These are phyloP conservation scores for Apiotrichum siamense DNA, from an alignment of 1,284 basidiomycete genomes.

Conservation along the genomic window DNA sequence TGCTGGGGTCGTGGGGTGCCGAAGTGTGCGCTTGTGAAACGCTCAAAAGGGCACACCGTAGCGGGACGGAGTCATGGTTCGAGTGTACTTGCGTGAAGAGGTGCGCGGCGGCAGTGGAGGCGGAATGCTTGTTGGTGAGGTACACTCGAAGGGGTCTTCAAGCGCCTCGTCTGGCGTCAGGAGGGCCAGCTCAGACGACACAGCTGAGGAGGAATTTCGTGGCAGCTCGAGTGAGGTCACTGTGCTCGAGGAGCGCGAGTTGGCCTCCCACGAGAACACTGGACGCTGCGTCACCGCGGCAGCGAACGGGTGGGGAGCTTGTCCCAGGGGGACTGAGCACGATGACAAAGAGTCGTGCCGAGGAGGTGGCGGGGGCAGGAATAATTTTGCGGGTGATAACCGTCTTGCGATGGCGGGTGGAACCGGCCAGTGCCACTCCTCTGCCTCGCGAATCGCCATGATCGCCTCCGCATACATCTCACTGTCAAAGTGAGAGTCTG, in stretches of 20 bases:
- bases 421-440: constrained; percentile 13
- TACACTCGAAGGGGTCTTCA: constrained; percentile 48
- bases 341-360: neutral
- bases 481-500: neutral
- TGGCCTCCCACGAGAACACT: neutral
- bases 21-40: neutral
- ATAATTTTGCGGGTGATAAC: neutral
- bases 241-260: neutral
- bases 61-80: neutral
- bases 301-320: neutral
- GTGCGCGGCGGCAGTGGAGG: neutral
- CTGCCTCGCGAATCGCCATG: constrained; percentile 9
- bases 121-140: neutral
- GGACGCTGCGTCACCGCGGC: neutral
- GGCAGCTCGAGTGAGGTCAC: neutral
- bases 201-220: neutral
- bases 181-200: constrained; percentile 3
- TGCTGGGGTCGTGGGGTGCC: neutral
- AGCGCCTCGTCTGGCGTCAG: constrained; percentile 7
- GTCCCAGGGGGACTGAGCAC: neutral
- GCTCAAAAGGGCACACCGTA: constrained; percentile 4
- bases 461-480: constrained; percentile 4
- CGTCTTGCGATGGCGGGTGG: constrained; percentile 1
- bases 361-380: too few relatives aligned
- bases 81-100: neutral